These are phyloP conservation scores for Alternaria sp. DNA, from an alignment of 2,329 filamentous ascomycete species.

Conservation along the genomic window DNA sequence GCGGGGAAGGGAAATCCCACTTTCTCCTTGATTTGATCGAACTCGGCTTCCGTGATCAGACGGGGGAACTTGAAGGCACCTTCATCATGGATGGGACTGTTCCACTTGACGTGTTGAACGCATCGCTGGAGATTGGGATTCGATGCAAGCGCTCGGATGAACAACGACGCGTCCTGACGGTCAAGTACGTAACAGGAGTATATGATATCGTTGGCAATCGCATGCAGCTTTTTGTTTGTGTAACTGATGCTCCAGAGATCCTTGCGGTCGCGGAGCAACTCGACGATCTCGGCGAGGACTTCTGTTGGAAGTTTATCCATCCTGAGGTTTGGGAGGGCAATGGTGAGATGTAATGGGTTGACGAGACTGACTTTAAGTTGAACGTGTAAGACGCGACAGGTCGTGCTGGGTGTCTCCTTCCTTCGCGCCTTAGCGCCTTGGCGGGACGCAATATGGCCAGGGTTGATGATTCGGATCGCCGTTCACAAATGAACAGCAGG, in stretches of 20 bases:
- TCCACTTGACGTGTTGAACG: slow-evolving; percentile 3
- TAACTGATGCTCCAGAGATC: not conserved
- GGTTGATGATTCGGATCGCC: not conserved
- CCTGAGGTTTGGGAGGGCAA: not conserved
- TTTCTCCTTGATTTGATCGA: not conserved
- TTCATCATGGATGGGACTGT: not conserved
- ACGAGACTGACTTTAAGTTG: not conserved
- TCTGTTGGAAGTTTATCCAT: slow-evolving; percentile 10
- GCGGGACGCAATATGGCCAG: not conserved
- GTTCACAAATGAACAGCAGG: not conserved
- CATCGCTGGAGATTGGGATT: not conserved
- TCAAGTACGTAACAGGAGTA: not conserved
- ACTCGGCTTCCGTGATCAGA: not conserved
- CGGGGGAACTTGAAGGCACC: not conserved
- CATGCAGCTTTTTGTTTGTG: slow-evolving; percentile 2
- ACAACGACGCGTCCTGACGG: not conserved
- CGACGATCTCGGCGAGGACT: slow-evolving; percentile 6
- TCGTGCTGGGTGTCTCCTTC: not conserved
- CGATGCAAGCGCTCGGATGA: slow-evolving; percentile 10
- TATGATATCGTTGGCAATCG: not conserved
- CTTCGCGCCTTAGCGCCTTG: not conserved
- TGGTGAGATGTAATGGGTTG: not conserved
- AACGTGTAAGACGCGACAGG: not conserved
- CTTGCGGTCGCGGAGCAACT: not conserved
- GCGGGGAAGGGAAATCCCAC: not conserved